phyloP scores from a whole-genome alignment of 768 basidiomycete species.

The Punctularia strigosozonata region DNA sequence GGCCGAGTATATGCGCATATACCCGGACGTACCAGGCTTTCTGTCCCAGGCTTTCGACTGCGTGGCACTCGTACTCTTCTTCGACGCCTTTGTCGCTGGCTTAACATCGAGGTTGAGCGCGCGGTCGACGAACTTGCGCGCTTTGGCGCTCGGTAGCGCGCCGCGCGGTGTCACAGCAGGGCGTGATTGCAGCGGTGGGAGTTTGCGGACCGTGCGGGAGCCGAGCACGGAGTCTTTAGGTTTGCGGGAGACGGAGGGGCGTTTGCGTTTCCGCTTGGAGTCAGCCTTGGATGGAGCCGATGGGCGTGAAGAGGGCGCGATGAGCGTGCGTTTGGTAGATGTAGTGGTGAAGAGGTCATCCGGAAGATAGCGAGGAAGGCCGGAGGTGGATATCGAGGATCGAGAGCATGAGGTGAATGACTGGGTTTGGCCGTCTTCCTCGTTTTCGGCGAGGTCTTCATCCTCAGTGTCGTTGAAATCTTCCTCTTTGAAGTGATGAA shows the following conservation, averaged over 20 bases:
- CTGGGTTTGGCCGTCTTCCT: slow-evolving; percentile 12
- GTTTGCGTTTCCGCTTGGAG: slow-evolving; percentile 13
- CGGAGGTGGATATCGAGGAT: slow-evolving; percentile 5
- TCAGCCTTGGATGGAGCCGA: slow-evolving; percentile 7
- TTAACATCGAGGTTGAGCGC: slow-evolving; percentile 35
- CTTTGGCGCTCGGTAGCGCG: slow-evolving; percentile 33
- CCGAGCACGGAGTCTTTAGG: slow-evolving; percentile 45
- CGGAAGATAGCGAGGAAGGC: slow-evolving; percentile 40
- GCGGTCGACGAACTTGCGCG: slow-evolving; percentile 40
- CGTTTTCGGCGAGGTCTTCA: slow-evolving; percentile 4
- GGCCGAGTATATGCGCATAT: not conserved
- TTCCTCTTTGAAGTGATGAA: slow-evolving; percentile 4
- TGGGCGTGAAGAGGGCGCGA: slow-evolving; percentile 13
- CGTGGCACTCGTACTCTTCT: no score
- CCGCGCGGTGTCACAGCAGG: slow-evolving; percentile 26
- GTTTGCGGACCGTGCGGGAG: slow-evolving; percentile 43
- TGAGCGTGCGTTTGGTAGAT: no score
- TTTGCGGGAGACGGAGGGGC: slow-evolving; percentile 13
- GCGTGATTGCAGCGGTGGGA: slow-evolving; percentile 18
- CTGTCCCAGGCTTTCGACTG: slow-evolving; percentile 49
- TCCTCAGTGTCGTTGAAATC: slow-evolving; percentile 9
- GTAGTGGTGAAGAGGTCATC: slow-evolving; percentile 55
- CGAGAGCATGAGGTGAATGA: slow-evolving; percentile 6
- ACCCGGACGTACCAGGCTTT: slow-evolving; percentile 34
- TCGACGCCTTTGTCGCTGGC: slow-evolving; percentile 16